A percentile compares a stretch with the other conserved stretches of the same genome.
Evolutionary conservation across 2,329 filamentous ascomycete species (phyloP).

Genomic region (Corinectria fuckeliana): DNA sequence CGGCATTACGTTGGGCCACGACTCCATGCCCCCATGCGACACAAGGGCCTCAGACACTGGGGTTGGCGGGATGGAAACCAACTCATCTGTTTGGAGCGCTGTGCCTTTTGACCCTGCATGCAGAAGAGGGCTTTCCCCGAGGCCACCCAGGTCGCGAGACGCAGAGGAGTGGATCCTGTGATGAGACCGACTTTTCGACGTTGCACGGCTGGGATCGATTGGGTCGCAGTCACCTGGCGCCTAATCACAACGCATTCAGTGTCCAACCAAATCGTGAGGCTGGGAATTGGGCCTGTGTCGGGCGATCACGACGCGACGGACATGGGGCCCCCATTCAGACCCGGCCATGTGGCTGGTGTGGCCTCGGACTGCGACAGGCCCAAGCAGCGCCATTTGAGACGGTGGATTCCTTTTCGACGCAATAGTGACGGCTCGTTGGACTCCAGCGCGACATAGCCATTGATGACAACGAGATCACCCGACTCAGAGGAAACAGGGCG

Average conservation of each 20-base stretch:
- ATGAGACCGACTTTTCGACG: slow-evolving; percentile 37
- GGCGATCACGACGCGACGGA: slow-evolving; percentile 20
- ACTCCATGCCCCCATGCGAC: not conserved
- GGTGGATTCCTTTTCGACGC: slow-evolving; percentile 16
- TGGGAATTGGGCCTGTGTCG: slow-evolving; percentile 28
- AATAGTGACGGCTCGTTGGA: slow-evolving; percentile 13
- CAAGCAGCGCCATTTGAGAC: slow-evolving; percentile 8
- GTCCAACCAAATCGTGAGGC: slow-evolving; percentile 34
- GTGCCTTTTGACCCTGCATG: slow-evolving; percentile 26
- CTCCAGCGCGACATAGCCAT: slow-evolving; percentile 5
- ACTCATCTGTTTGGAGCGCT: slow-evolving; percentile 23
- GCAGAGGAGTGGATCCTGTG: slow-evolving; percentile 29
- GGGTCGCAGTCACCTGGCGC: slow-evolving; percentile 31
- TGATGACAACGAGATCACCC: slow-evolving; percentile 7
- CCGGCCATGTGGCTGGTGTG: slow-evolving; percentile 23
- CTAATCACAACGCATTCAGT: slow-evolving; percentile 22
- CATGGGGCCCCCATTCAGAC: slow-evolving; percentile 16
- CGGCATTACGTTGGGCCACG: slow-evolving; percentile 18
- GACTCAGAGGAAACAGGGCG: slow-evolving; percentile 9
- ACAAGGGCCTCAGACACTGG: slow-evolving; percentile 24
- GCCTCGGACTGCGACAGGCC: slow-evolving; percentile 14
- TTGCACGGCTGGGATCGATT: slow-evolving; percentile 24
- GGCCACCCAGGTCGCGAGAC: slow-evolving; percentile 26
- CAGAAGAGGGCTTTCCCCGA: slow-evolving; percentile 15
- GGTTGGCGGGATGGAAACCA: slow-evolving; percentile 26